These are phyloP conservation scores for Leptodermis oblonga DNA, from an alignment of 257 asterid species.

Conservation along the genomic window DNA sequence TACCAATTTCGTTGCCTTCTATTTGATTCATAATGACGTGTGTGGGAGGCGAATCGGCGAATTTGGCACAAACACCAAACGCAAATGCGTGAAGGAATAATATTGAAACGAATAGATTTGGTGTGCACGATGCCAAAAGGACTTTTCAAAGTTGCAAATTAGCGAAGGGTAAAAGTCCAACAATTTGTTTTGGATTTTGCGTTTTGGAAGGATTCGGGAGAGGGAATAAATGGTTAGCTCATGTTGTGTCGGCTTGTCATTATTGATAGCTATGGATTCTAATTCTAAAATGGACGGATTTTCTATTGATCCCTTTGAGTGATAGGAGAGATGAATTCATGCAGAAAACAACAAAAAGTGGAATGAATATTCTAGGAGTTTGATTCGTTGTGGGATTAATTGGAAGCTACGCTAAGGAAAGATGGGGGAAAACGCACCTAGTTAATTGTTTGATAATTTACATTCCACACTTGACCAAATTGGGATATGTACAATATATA, in stretches of 20 bases:
- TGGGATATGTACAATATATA: too few species aligned
- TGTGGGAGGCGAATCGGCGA: slow-evolving; percentile 8
- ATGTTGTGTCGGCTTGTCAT: slow-evolving; percentile 14
- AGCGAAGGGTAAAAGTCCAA: not conserved
- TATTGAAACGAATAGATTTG: not conserved
- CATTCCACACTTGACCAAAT: not conserved
- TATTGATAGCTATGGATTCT: not conserved
- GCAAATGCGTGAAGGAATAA: slow-evolving; percentile 9
- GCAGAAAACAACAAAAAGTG: slow-evolving; percentile 11
- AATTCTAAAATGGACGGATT: slow-evolving; percentile 4
- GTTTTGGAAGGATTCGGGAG: slow-evolving; percentile 14
- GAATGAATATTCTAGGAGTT: slow-evolving; percentile 13
- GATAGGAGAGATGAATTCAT: slow-evolving; percentile 17
- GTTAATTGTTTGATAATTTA: not conserved
- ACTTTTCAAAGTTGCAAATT: slow-evolving; percentile 7
- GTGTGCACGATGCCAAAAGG: slow-evolving; percentile 4
- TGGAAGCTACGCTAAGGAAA: slow-evolving; percentile 4
- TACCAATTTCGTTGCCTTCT: slow-evolving; percentile 2
- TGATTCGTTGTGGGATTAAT: not conserved
- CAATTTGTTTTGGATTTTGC: not conserved
- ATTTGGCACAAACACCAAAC: slow-evolving; percentile 14
- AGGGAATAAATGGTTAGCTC: slow-evolving; percentile 17
- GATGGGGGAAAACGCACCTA: slow-evolving; percentile 3
- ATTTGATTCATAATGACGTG: slow-evolving; percentile 1
- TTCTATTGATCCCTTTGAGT: not conserved